phyloP scores from a whole-genome alignment of 1,139 yeast genomes.

The Hyphopichia khmerensis region DNA sequence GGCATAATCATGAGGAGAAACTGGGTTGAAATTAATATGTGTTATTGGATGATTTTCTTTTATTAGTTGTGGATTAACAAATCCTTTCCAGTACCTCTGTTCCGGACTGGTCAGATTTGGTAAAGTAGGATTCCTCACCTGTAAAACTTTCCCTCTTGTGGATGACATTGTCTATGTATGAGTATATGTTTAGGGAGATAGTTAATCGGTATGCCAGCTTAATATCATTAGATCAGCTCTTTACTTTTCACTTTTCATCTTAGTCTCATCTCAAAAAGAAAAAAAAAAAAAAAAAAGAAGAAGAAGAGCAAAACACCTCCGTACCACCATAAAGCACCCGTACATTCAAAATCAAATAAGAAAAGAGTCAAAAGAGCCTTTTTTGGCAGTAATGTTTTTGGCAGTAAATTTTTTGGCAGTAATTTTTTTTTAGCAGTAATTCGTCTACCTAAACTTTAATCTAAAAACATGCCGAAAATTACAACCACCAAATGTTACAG shows the following conservation, averaged over 20 bases:
- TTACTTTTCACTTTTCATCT: not conserved
- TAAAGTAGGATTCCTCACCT: constrained; percentile 67
- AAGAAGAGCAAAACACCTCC: not conserved
- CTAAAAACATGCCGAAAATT: too few relatives aligned
- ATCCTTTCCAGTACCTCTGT: constrained; percentile 91
- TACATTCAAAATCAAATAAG: too few relatives aligned
- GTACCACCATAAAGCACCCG: not conserved
- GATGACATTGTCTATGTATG: constrained; percentile 65
- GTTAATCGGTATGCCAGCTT: not conserved
- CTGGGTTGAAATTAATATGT: constrained; percentile 85
- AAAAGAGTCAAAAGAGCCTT: too few relatives aligned
- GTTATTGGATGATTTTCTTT: constrained; percentile 93
- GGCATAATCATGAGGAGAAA: constrained; percentile 87
- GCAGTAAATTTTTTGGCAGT: too few relatives aligned
- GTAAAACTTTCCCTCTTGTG: constrained; percentile 63
- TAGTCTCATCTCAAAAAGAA: not conserved
- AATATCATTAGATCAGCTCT: not conserved
- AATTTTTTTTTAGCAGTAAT: too few relatives aligned
- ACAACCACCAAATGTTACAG: too few relatives aligned
- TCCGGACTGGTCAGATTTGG: constrained; percentile 90
- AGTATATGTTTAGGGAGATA: not conserved
- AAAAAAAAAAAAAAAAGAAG: not conserved
- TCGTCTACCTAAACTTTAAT: too few relatives aligned
- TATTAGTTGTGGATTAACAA: constrained; percentile 77
- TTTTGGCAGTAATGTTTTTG: too few relatives aligned